A percentile compares a stretch with the other conserved stretches of the same genome.
Conservation (phyloP, 148 eudicot species). For the Cornus florida region DNA sequence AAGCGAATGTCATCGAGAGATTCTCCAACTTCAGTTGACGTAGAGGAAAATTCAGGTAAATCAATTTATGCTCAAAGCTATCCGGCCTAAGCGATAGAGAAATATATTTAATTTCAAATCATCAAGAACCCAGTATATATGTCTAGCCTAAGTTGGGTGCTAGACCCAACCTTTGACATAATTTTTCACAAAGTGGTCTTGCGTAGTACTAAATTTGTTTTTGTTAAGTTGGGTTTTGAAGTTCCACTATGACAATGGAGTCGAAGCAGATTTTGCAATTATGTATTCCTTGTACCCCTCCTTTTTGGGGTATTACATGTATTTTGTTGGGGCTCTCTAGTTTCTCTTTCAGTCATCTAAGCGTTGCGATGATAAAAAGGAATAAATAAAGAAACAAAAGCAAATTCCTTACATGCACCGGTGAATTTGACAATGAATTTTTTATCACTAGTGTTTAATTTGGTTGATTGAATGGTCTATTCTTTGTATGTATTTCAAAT, state of each 20-base stretch:
- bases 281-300: not conserved
- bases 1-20: constrained; percentile 75
- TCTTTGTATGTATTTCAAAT: too few species aligned
- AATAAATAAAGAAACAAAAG: not conserved
- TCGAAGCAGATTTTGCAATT: constrained; percentile 1
- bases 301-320: not conserved
- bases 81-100: not conserved
- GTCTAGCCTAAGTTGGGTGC: too few species aligned
- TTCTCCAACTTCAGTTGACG: constrained; percentile 37
- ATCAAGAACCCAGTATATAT: too few species aligned
- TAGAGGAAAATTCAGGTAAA: constrained; percentile 58
- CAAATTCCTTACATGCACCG: not conserved
- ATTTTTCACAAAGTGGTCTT: too few species aligned
- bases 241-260: not conserved
- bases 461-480: not conserved
- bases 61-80: not conserved
- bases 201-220: not conserved
- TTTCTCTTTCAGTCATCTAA: not conserved
- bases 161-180: too few species aligned
- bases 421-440: not conserved
- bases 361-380: not conserved
- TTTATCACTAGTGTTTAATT: not conserved
- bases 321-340: not conserved
- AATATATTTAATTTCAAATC: too few species aligned
- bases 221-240: not conserved